Evolutionary conservation across 192 early-diverging fungal genomes (phyloP), one percentile per base, ranked within the genome.

Genomic region (Backusella liffmaniae): DNA sequence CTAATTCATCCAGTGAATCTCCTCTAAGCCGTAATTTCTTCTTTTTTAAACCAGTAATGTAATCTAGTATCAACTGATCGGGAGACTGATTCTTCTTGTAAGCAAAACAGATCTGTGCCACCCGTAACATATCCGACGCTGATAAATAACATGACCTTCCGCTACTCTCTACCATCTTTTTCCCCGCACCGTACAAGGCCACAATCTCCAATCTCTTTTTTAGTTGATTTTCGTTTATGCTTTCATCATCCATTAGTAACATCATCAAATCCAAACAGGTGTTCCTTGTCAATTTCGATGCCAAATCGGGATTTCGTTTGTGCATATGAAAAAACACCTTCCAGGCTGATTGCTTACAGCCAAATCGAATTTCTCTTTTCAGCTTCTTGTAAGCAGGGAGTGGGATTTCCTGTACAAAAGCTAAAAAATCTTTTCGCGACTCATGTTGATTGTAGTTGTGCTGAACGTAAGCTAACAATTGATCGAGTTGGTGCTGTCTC

Each of bases 1-100:
- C 65, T 56, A 78, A 51, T 35, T 78, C 77, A 49, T 78, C 77
- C 26, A 78, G 16, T n/a, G 46, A 42, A 78, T 78, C 77, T 29
- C 30, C 59, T 41, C 66, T 37, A 46, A 39, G 3, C 49, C 10
- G n/a, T 26, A n/a, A 12, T 30, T 73, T 65, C 37, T 65, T 44
- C 35, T 44, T 44, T 18, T 44, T 44, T 18, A 75, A 67, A 10
- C 56, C 62, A n/a, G 13, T 44, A 13, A 62, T 42, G 41, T 67
- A 75, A 3, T 36, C 36, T 21, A 66, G 35, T n/a, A 35, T 68
- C 23, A 67, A 79, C 16, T 36, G 16, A 34, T 49, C 30, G 18
- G 36, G 26, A 10, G 34, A 29, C 34, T 72, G 8, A 0, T 69
- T 30, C 23, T 13, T 26, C 6, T 69, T 49, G 34, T 76, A 76